Conservation (phyloP, 2,329 filamentous ascomycete species). For the Scedosporium aurantiacum region DNA sequence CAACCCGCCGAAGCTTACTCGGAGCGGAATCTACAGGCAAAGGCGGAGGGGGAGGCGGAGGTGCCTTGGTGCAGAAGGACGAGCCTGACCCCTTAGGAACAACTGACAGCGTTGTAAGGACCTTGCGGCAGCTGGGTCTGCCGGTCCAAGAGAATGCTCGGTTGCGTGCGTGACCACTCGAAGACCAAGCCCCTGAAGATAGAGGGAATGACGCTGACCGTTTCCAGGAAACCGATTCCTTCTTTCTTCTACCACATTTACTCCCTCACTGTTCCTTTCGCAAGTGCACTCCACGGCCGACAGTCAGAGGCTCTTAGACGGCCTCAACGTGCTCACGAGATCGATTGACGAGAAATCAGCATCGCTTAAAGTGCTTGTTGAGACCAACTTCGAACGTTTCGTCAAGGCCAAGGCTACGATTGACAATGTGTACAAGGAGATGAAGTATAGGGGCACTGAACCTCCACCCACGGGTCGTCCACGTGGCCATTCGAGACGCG, state of each 20-base stretch:
- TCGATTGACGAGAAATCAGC: constrained; percentile 98
- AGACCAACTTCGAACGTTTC: constrained; percentile 97
- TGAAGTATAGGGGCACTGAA: constrained; percentile 63
- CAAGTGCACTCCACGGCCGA: constrained; percentile 82
- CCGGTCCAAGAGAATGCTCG: constrained; percentile 74
- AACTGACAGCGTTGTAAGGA: constrained; percentile 73
- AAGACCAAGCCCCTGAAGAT: neutral
- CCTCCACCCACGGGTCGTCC: constrained; percentile 29
- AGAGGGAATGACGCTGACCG: neutral
- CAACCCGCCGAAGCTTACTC: constrained; percentile 57
- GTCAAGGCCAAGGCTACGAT: constrained; percentile 96
- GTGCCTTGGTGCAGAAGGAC: constrained; percentile 77
- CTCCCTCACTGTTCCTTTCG: constrained; percentile 80
- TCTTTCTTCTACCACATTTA: constrained; percentile 91
- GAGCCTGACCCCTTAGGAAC: constrained; percentile 88
- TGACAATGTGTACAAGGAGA: constrained; percentile 96
- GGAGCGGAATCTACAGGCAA: constrained; percentile 55
- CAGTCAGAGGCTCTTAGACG: constrained; percentile 67
- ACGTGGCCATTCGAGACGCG: constrained; percentile 51
- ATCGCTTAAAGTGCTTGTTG: constrained; percentile 88
- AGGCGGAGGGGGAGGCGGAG: constrained; percentile 52
- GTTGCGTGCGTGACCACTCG: constrained; percentile 45
- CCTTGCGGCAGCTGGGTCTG: constrained; percentile 65
- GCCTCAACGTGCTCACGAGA: constrained; percentile 73
- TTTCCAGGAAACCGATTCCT: constrained; percentile 74